These are phyloP conservation scores for Pseudonitzschia pungens DNA, from an alignment of 108 stramenopile genomes.

Conservation along the genomic window DNA sequence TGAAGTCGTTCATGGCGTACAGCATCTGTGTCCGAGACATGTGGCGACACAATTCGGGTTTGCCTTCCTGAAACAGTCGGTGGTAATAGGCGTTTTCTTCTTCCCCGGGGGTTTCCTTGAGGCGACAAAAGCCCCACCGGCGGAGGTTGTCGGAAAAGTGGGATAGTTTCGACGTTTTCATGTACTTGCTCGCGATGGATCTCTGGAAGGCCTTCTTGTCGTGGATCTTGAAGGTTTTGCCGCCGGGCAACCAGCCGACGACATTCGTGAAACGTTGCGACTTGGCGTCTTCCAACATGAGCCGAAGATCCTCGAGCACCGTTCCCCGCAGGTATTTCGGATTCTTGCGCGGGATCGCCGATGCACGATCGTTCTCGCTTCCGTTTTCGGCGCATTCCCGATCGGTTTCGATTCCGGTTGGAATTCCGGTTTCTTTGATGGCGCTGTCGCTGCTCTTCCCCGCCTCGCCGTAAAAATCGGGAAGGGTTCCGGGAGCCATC, in stretches of 20 bases:
- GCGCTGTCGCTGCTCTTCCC: background rate
- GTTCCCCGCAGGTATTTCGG: conserved; percentile 34
- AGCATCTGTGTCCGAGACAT: conserved; percentile 29
- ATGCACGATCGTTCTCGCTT: background rate
- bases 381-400: background rate
- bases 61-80: conserved; percentile 53
- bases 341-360: conserved; percentile 3
- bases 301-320: conserved; percentile 29
- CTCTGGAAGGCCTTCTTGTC: conserved; percentile 23
- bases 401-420: background rate
- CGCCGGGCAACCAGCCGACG: conserved; percentile 34
- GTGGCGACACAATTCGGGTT: conserved; percentile 28
- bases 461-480: background rate
- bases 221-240: conserved; percentile 41
- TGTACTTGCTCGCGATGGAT: conserved; percentile 24
- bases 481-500: background rate
- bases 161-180: conserved; percentile 15
- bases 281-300: conserved; percentile 60
- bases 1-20: conserved; percentile 17
- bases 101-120: conserved; percentile 22
- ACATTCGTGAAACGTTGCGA: conserved; percentile 39
- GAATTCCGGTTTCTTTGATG: background rate
- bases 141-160: conserved; percentile 29
- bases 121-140: conserved; percentile 35
- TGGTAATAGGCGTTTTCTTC: conserved; percentile 69